A percentile compares a stretch with the other conserved stretches of the same genome.
Evolutionary conservation across 352 stramenopile genomes (phyloP).

Genomic region (Pythium coloratum): DNA sequence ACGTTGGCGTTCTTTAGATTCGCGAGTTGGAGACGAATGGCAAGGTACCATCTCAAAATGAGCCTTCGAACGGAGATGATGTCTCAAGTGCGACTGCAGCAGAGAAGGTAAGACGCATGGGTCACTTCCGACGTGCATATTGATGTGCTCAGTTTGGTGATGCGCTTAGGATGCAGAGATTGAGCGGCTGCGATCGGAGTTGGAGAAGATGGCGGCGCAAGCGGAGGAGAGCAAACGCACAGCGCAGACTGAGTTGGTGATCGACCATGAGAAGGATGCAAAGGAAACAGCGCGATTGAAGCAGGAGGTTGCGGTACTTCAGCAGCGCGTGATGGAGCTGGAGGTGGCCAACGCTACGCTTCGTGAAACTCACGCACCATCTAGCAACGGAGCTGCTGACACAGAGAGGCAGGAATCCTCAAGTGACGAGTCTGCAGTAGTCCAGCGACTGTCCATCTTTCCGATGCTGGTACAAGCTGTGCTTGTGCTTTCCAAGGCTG

Average conservation of each 20-base stretch:
- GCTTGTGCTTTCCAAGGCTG: conserved; percentile 15
- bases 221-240: not conserved
- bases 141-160: not conserved
- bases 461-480: conserved; percentile 26
- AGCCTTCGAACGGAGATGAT: not conserved
- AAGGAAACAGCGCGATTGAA: not conserved
- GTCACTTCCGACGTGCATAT: no score
- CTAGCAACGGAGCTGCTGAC: not conserved
- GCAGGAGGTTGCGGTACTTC: not conserved
- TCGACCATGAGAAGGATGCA: not conserved
- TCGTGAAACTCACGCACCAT: conserved; percentile 2
- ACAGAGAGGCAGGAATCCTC: not conserved
- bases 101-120: conserved; percentile 9
- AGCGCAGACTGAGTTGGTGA: not conserved
- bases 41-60: not conserved
- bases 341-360: conserved; percentile 16
- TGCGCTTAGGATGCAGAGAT: conserved; percentile 3
- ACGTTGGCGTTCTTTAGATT: not conserved
- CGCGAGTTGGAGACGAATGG: conserved; percentile 29
- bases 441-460: conserved; percentile 14
- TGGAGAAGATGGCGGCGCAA: not conserved
- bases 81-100: conserved; percentile 4
- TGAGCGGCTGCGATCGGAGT: conserved; percentile 4
- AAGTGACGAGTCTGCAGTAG: not conserved
- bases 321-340: conserved; percentile 23